A percentile compares a stretch with the other conserved stretches of the same genome.
These are phyloP conservation scores for Rhodocollybia butyracea DNA, from an alignment of 768 basidiomycete species.

Conservation along the genomic window DNA sequence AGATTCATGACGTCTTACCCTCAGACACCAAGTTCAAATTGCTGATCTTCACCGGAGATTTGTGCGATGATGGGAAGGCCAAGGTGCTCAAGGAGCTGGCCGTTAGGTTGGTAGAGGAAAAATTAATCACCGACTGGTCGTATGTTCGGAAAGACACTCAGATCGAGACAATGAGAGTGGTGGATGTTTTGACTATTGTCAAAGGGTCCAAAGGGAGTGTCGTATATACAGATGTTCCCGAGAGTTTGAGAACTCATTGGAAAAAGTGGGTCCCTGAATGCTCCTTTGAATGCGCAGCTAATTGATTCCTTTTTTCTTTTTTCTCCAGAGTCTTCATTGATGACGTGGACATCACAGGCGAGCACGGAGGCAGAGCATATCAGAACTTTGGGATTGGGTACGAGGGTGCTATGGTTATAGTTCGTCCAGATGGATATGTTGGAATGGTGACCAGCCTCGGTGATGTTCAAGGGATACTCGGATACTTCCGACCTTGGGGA, in stretches of 20 bases:
- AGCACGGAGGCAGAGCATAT: constrained; percentile 27
- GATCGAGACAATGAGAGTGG: not conserved
- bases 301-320: not conserved
- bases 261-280: too few species aligned
- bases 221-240: not conserved
- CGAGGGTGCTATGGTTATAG: constrained; percentile 28
- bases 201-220: not conserved
- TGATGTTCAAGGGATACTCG: too few species aligned
- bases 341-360: not conserved
- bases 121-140: not conserved
- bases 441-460: constrained; percentile 29
- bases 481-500: too few species aligned
- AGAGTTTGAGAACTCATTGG: not conserved
- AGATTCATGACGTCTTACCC: not conserved
- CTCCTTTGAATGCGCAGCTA: not conserved
- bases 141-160: too few species aligned
- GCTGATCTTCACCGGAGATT: not conserved
- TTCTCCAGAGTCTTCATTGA: not conserved
- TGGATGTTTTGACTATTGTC: not conserved
- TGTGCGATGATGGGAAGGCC: not conserved
- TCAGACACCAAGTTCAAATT: not conserved
- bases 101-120: too few species aligned
- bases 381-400: constrained; percentile 29
- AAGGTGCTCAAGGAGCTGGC: not conserved
- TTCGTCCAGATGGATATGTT: constrained; percentile 40